Evolutionary conservation across 208 protist genomes (phyloP).

Genomic region (Leishmania mexicana): DNA sequence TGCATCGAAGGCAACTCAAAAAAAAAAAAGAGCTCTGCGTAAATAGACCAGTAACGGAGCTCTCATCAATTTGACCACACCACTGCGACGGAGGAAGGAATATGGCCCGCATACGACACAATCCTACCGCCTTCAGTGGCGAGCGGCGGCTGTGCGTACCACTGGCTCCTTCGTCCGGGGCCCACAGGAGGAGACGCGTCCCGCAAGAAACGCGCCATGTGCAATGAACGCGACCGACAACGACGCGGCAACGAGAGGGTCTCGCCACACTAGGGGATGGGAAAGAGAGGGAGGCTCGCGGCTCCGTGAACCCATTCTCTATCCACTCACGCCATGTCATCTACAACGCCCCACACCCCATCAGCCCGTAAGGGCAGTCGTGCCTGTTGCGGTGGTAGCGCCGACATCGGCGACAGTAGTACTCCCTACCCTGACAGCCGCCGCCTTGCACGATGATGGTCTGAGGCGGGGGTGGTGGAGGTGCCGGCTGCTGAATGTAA

Average conservation of each 20-base stretch:
- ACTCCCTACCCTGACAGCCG: neutral
- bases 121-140: neutral
- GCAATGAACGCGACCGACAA: neutral
- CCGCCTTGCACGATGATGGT: neutral
- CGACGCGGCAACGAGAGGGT: neutral
- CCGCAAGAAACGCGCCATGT: neutral
- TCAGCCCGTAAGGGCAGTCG: neutral
- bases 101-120: neutral
- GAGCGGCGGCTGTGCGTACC: neutral
- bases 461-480: neutral
- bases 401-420: neutral
- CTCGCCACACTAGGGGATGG: neutral
- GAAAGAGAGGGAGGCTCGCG: neutral
- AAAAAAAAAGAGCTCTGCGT: neutral
- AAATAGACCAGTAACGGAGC: too few species aligned
- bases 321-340: neutral
- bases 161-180: too few species aligned
- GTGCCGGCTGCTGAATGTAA: conserved; percentile 1
- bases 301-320: neutral
- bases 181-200: neutral
- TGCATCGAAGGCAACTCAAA: neutral
- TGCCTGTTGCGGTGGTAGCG: neutral
- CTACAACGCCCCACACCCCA: neutral
- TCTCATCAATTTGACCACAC: too few species aligned
- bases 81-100: neutral